Evolutionary conservation across 2,329 filamentous ascomycete species (phyloP).

Genomic region (Sporothrix inflata): DNA sequence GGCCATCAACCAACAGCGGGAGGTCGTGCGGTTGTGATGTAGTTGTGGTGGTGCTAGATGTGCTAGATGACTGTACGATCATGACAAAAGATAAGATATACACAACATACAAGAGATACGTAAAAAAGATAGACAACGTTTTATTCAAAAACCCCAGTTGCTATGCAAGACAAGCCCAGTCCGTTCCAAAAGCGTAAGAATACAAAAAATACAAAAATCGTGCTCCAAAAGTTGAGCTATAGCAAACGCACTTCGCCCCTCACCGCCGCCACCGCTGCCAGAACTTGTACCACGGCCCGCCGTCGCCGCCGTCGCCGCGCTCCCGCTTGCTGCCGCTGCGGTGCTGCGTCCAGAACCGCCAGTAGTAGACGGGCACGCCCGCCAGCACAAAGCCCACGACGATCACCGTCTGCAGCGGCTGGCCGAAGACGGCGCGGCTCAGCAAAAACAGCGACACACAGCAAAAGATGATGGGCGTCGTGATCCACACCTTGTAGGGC

Average conservation of each 20-base stretch:
- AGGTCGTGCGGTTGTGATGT: constrained; percentile 57
- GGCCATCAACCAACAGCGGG: constrained; percentile 60
- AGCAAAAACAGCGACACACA: constrained; percentile 94
- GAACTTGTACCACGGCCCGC: constrained; percentile 60
- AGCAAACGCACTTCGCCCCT: neutral
- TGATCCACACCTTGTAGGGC: constrained; percentile 95
- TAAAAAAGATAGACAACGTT: neutral
- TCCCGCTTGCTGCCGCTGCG: constrained; percentile 51
- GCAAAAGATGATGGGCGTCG: constrained; percentile 96
- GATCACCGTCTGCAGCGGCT: constrained; percentile 85
- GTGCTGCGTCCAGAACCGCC: constrained; percentile 66
- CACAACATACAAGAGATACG: neutral
- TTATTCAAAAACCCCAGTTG: constrained; percentile 4
- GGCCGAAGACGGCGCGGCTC: constrained; percentile 83
- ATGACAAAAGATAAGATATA: neutral
- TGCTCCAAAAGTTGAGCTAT: neutral
- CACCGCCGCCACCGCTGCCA: constrained; percentile 52
- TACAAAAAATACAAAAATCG: neutral
- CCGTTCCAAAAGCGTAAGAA: neutral
- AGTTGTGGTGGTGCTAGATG: too few species aligned
- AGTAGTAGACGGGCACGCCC: constrained; percentile 87
- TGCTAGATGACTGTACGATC: too few species aligned
- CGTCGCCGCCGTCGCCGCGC: constrained; percentile 37
- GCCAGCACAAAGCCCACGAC: constrained; percentile 83
- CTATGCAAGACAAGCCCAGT: constrained; percentile 6